These are phyloP conservation scores for Paraconiothyrium brasiliense DNA, from an alignment of 2,329 filamentous ascomycete genomes.

Conservation along the genomic window DNA sequence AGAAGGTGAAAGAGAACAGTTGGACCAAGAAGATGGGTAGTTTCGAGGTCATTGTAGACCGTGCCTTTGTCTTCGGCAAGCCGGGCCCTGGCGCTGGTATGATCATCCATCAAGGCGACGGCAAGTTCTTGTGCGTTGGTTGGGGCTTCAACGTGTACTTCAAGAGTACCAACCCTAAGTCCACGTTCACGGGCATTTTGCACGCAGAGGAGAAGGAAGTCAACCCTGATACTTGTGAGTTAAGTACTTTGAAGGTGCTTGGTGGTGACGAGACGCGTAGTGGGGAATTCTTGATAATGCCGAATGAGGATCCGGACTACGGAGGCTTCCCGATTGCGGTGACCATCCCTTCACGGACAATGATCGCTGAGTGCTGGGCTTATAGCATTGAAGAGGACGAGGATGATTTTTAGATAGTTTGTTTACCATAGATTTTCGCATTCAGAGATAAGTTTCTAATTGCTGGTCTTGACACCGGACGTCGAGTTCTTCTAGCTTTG, in stretches of 20 bases:
- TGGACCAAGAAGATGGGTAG: constrained; percentile 47
- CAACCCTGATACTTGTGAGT: constrained; percentile 46
- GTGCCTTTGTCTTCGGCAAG: constrained; percentile 58
- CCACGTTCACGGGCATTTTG: constrained; percentile 56
- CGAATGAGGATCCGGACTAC: constrained; percentile 65
- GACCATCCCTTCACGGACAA: constrained; percentile 62
- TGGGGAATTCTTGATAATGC: constrained; percentile 64
- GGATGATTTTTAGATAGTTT: constrained; percentile 22
- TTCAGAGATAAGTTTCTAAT: constrained; percentile 15
- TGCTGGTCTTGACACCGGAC: constrained; percentile 17
- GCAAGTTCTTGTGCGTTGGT: constrained; percentile 56
- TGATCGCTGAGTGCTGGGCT: constrained; percentile 36
- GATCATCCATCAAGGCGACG: constrained; percentile 52
- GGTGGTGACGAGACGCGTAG: constrained; percentile 60
- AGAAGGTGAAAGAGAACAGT: constrained; percentile 38
- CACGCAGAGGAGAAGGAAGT: constrained; percentile 54
- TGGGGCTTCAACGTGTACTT: constrained; percentile 56
- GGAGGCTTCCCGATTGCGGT: constrained; percentile 65
- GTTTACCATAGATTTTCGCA: neutral
- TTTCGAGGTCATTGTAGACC: constrained; percentile 52
- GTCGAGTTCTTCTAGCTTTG: constrained; percentile 28
- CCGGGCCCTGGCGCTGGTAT: constrained; percentile 55
- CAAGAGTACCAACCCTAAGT: constrained; percentile 36
- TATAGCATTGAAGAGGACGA: constrained; percentile 37
- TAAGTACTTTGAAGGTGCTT: constrained; percentile 50